Evolutionary conservation across 2,329 filamentous ascomycete genomes (phyloP), one percentile per base, ranked within the genome.

Genomic region (Helotiales sp.): DNA sequence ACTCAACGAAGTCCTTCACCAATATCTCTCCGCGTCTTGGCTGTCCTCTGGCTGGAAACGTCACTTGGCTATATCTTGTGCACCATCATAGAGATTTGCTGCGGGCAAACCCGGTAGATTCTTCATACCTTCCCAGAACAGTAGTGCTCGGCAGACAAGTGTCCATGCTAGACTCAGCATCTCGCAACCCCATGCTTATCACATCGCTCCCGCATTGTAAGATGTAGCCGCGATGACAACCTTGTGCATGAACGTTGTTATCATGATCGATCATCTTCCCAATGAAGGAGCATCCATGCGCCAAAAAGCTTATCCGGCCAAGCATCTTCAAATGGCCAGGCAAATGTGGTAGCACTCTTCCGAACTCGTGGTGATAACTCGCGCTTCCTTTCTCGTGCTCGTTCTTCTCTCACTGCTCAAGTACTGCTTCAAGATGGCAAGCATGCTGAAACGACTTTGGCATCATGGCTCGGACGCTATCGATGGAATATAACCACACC

Each of bases 401-500:
- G 8, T 22, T 10, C 25, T 15, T 22, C 2, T 25, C 25, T 44
- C 17, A 2, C 17, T 19, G 5, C 24, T 9, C 17, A 2, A 6
- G n/a, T n/a, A 24, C 19, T 12, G 15, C 40, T 47, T 36, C 49
- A 49, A 50, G 5, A 58, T 58, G 55, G 15, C 55, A 5, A 33
- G 55, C 10, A 25, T 58, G 34, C 31, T 58, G n/a, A 53, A 49
- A 15, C 40, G 50, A 54, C 17, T 49, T 8, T 29, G 44, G 22
- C 3, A 5, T 5, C 12, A 31, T n/a, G 19, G 49, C 12, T 3
- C 25, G 12, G 42, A 53, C 25, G 22, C 31, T 12, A 29, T 49
- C 34, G 50, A 58, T 30, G 50, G 24, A 40, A 42, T 42, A 17
- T 25, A 34, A 50, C 49, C 12, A 30, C 25, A 4, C 46, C 22